A percentile compares a stretch with the other conserved stretches of the same genome.
phyloP scores from a whole-genome alignment of 257 asterid species.

The Handroanthus guayacan region DNA sequence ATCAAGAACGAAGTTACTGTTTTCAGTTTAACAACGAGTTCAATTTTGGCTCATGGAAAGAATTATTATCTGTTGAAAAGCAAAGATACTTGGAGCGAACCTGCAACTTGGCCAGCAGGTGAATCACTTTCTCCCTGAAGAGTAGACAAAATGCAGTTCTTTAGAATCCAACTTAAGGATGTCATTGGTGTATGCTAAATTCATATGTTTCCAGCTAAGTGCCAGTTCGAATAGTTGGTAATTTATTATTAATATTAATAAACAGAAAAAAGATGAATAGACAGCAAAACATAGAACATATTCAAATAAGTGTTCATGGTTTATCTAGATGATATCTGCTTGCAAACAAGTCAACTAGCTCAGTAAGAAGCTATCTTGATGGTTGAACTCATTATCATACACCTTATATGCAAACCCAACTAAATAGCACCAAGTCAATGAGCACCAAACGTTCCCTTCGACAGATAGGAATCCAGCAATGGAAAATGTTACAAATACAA shows the following conservation, averaged over 20 bases:
- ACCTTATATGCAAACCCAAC: too few relatives aligned
- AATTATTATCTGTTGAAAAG: neutral
- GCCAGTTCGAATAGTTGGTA: neutral
- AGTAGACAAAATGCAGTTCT: neutral
- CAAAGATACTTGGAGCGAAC: conserved; percentile 76
- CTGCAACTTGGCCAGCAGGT: conserved; percentile 75
- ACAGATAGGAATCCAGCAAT: neutral
- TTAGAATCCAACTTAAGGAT: conserved; percentile 11
- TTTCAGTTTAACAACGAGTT: neutral
- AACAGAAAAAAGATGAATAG: neutral
- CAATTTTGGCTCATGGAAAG: neutral
- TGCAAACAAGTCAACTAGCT: too few relatives aligned
- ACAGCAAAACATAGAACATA: neutral
- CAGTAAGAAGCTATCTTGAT: too few relatives aligned
- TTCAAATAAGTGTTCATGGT: neutral
- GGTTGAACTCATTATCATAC: too few relatives aligned
- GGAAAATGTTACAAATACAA: neutral
- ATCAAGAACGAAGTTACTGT: neutral
- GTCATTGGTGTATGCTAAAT: neutral
- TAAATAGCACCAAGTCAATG: too few relatives aligned
- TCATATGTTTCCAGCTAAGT: neutral
- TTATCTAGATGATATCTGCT: neutral
- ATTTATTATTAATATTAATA: neutral
- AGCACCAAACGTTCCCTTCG: neutral
- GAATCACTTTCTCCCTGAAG: conserved; percentile 90